Conservation (phyloP, 306 rosid genomes). For the Rubus idaeus region DNA sequence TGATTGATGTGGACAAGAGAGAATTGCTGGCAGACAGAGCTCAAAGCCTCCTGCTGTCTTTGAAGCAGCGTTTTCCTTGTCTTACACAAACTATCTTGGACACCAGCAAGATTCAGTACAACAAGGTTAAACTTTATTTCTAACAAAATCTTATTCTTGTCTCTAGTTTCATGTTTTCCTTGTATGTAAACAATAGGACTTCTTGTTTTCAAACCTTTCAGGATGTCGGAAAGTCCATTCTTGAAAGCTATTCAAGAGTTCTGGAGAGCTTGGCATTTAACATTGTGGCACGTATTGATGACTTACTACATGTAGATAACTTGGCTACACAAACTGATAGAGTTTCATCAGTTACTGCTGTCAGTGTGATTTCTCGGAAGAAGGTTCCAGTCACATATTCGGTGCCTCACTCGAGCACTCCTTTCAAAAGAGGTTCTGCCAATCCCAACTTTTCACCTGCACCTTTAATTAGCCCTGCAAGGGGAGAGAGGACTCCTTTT, state of each 20-base stretch:
- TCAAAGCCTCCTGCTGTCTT: slow-evolving; percentile 58
- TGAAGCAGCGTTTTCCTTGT: slow-evolving; percentile 88
- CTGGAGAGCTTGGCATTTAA: slow-evolving; percentile 91
- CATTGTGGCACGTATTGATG: slow-evolving; percentile 86
- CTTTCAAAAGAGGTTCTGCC: slow-evolving; percentile 47
- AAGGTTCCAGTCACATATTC: slow-evolving; percentile 46
- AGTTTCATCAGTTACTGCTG: slow-evolving; percentile 54
- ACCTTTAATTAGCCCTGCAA: slow-evolving; percentile 71
- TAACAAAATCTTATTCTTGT: too few relatives aligned
- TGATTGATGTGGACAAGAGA: slow-evolving; percentile 86
- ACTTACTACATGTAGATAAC: slow-evolving; percentile 80
- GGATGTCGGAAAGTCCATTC: slow-evolving; percentile 92
- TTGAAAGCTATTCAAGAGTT: slow-evolving; percentile 94
- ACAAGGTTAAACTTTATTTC: slow-evolving; percentile 47
- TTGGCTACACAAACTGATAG: slow-evolving; percentile 70
- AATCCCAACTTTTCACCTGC: slow-evolving; percentile 59
- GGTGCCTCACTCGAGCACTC: slow-evolving; percentile 80
- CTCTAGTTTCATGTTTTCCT: neutral
- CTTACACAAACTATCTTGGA: slow-evolving; percentile 85
- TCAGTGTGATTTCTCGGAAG: slow-evolving; percentile 55
- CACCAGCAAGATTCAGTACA: slow-evolving; percentile 88
- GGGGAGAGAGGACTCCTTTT: slow-evolving; percentile 84
- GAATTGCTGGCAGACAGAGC: slow-evolving; percentile 88
- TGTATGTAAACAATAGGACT: neutral
- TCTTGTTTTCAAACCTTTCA: slow-evolving; percentile 30